Evolutionary conservation across 176 grass and related monocot genomes (phyloP).

Genomic region (Phyllostachys edulis): DNA sequence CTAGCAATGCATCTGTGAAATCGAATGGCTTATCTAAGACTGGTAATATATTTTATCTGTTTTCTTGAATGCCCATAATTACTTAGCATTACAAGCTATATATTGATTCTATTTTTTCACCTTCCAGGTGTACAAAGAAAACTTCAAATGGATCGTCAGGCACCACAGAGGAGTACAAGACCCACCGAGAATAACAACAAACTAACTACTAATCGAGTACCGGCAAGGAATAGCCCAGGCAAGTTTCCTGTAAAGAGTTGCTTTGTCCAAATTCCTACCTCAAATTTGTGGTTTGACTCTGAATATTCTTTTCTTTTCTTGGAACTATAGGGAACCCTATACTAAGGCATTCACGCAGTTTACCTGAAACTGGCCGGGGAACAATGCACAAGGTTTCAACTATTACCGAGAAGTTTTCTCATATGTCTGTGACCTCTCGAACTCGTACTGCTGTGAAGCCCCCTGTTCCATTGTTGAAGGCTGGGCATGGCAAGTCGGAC

Average conservation of each 20-base stretch:
- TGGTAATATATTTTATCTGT: slow-evolving; percentile 38
- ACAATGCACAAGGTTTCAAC: slow-evolving; percentile 53
- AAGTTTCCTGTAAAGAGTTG: slow-evolving; percentile 32
- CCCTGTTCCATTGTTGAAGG: slow-evolving; percentile 61
- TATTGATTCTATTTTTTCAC: slow-evolving; percentile 11
- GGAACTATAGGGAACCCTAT: slow-evolving; percentile 43
- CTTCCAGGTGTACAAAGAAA: slow-evolving; percentile 85
- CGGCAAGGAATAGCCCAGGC: slow-evolving; percentile 71
- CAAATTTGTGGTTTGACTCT: background rate
- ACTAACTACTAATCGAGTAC: slow-evolving; percentile 47
- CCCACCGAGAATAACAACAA: slow-evolving; percentile 56
- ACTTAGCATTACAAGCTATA: background rate
- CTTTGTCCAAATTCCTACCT: background rate
- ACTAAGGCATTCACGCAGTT: slow-evolving; percentile 55
- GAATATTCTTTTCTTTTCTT: slow-evolving; percentile 12
- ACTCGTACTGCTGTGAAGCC: slow-evolving; percentile 40
- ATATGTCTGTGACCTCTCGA: slow-evolving; percentile 58
- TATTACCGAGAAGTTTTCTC: slow-evolving; percentile 60
- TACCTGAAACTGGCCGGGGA: slow-evolving; percentile 42
- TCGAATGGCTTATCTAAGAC: slow-evolving; percentile 45
- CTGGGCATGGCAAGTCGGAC: slow-evolving; percentile 63
- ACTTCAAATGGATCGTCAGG: slow-evolving; percentile 75
- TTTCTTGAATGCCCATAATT: slow-evolving; percentile 9
- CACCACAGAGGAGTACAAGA: slow-evolving; percentile 53
- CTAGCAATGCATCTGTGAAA: slow-evolving; percentile 39